Percentiles rank a stretch among this genome's conserved stretches.
Evolutionary conservation across 23 red algal species (phyloP).

Genomic region (Gracilariopsis chorda): DNA sequence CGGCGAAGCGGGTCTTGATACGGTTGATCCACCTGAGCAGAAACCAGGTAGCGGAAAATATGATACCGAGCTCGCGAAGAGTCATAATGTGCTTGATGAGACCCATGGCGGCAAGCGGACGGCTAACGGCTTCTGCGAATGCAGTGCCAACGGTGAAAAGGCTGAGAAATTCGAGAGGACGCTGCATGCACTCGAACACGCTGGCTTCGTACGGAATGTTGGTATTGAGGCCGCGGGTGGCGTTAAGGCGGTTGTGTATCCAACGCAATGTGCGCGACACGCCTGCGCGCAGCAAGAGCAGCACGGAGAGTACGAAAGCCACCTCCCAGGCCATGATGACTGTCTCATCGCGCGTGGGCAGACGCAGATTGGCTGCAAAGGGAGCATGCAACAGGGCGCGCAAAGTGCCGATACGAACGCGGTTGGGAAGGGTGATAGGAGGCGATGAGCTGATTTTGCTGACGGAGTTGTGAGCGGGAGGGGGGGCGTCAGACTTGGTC

Average conservation of each 20-base stretch:
- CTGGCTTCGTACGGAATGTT: slow-evolving; percentile 85
- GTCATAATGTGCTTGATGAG: slow-evolving; percentile 79
- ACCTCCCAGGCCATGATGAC: slow-evolving; percentile 68
- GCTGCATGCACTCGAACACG: slow-evolving; percentile 98
- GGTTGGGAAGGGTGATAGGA: too few species aligned
- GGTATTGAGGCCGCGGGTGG: slow-evolving; percentile 39
- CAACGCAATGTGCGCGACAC: slow-evolving; percentile 82
- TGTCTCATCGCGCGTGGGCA: slow-evolving; percentile 35
- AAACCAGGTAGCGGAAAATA: slow-evolving; percentile 95
- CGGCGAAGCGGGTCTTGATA: slow-evolving; percentile 85
- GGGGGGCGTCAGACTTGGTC: too few species aligned
- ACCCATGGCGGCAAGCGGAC: slow-evolving; percentile 84
- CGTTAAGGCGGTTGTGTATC: slow-evolving; percentile 82
- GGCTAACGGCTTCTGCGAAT: slow-evolving; percentile 88
- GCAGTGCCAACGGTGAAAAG: slow-evolving; percentile 89
- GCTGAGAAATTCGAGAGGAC: slow-evolving; percentile 92
- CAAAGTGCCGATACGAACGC: not conserved
- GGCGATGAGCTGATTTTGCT: too few species aligned
- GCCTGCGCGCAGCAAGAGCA: slow-evolving; percentile 85
- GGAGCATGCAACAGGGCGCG: not conserved
- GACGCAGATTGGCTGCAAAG: not conserved
- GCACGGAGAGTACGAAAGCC: slow-evolving; percentile 56
- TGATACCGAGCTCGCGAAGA: slow-evolving; percentile 93
- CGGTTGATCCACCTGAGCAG: slow-evolving; percentile 92
- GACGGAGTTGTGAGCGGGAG: too few species aligned